Evolutionary conservation across 2,329 filamentous ascomycete genomes (phyloP), one percentile per base, ranked within the genome.

Genomic region (Chaetothyriales sp.): DNA sequence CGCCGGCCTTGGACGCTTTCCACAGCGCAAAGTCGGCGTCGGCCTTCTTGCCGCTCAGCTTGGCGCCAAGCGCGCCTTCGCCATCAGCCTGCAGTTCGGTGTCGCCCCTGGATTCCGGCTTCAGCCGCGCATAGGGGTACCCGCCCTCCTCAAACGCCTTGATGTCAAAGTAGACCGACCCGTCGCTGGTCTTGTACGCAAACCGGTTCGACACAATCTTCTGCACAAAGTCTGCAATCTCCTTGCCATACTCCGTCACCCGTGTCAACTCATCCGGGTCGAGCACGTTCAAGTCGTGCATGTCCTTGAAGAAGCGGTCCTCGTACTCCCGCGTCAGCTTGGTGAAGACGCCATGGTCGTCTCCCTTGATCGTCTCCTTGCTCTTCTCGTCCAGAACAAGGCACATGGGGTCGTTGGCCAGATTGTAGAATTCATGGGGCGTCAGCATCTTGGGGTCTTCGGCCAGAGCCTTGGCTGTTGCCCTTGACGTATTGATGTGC

Each of bases 91-190:
- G 82, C 20, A 95, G 72, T 2, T 82, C 82, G 65, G 88, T 84
- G 69, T 97, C 85, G 55, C 86, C 88, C 51, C 84, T 77, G 66
- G 85, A 92, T 72, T 89, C 88, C 0, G 90, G 90, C 52, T 89
- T 82, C 22, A 97, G 72, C 50, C 88, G 77, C 2, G 89, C 87
- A 64, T 97, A 97, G 2, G 81, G 78, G 65, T 95, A 89, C 0
- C 89, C 89, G 0, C 80, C 81, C 59, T 81, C 80, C 65, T 95
- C 89, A 63, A 95, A 97, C 0, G 86, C 80, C 4, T 76, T 73
- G 58, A 94, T 95, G 62, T 95, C 90, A 57, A 95, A 97, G 68
- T 95, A 95, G 0, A 97, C 88, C 0, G 87, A 94, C 0, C 89
- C 89, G 60, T 92, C 85, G 0, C 73, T 67, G 0, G 78, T 79